Evolutionary conservation across 768 basidiomycete genomes (phyloP), one percentile per base, ranked within the genome.

Genomic region (Pleurotus tuoliensis): DNA sequence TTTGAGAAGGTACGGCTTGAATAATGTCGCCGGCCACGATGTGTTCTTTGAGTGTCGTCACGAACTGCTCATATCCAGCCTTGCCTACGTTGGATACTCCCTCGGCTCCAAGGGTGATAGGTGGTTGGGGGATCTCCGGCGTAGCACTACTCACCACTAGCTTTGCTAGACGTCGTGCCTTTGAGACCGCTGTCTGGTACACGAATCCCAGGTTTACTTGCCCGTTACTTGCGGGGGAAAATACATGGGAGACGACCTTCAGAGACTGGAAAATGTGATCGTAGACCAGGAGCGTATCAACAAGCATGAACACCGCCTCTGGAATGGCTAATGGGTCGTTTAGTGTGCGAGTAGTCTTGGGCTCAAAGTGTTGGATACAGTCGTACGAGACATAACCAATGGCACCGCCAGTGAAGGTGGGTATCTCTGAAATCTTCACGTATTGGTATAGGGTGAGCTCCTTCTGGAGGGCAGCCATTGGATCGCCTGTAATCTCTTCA

Each of bases 321-420:
- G 97, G 97, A 57, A 98, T 90, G n/a, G 80, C 78, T 45, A 97
- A 76, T 7, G 85, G 76, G 68, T 98, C 93, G n/a, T 74, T 73
- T 22, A 94, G 79, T 15, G 82, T 77, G 38, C 86, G 78, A 48
- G 84, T 84, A 5, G 94, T 94, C 74, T 90, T 93, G 52, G 97
- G 94, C 69, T 99, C 97, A 65, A 99, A 99, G 70, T 98, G 86
- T 56, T 90, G 92, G 56, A 99, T 86, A 70, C 93, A 94, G 69
- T 99, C 97, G 74, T 94, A 99, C 11, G 93, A 84, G 58, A 99
- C 93, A 69, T 97, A 98, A 54, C 97, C 97, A 66, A 98, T 92
- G 1, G 95, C 96, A 45, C 97, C 97, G 46, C 97, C 97, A 45
- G 94, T 96, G 68, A 98, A 97, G 0, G 95, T 95, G 1, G 92